Evolutionary conservation across 176 grass and related monocot species (phyloP).

Genomic region (Rhynchospora pubera): DNA sequence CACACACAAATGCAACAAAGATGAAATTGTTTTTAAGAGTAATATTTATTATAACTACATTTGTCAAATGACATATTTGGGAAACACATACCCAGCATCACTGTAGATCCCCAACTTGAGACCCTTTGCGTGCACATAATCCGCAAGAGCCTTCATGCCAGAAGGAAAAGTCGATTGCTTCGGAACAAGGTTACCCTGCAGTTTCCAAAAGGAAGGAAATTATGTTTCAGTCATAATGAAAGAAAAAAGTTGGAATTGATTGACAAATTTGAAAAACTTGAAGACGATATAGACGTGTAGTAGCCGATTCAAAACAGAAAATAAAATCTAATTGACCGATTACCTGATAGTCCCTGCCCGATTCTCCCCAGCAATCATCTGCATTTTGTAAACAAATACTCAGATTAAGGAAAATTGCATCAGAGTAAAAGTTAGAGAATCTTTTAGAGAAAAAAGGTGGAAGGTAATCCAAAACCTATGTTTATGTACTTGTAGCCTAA

Average conservation of each 20-base stretch:
- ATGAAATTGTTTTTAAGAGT: neutral
- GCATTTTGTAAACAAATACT: slow-evolving; percentile 23
- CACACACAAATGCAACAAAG: neutral
- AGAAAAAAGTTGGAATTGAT: neutral
- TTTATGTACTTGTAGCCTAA: slow-evolving; percentile 85
- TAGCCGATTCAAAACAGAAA: slow-evolving; percentile 4
- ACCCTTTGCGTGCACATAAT: slow-evolving; percentile 81
- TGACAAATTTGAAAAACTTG: neutral
- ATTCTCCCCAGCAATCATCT: slow-evolving; percentile 99
- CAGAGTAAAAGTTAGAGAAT: neutral
- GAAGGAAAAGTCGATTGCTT: slow-evolving; percentile 58
- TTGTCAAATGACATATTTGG: slow-evolving; percentile 16
- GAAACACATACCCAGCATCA: slow-evolving; percentile 64
- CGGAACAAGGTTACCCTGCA: slow-evolving; percentile 69
- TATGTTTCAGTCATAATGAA: neutral
- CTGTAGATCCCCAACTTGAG: slow-evolving; percentile 89
- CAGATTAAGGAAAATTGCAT: neutral
- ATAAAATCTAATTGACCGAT: slow-evolving; percentile 6
- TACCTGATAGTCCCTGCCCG: slow-evolving; percentile 63
- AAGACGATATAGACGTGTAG: neutral
- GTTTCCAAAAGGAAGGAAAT: neutral
- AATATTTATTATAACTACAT: neutral
- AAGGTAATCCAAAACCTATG: slow-evolving; percentile 40
- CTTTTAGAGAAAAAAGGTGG: neutral
- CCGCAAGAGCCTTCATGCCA: slow-evolving; percentile 68